Evolutionary conservation across 2,329 filamentous ascomycete genomes (phyloP).

Genomic region (Chaetomium sp.): DNA sequence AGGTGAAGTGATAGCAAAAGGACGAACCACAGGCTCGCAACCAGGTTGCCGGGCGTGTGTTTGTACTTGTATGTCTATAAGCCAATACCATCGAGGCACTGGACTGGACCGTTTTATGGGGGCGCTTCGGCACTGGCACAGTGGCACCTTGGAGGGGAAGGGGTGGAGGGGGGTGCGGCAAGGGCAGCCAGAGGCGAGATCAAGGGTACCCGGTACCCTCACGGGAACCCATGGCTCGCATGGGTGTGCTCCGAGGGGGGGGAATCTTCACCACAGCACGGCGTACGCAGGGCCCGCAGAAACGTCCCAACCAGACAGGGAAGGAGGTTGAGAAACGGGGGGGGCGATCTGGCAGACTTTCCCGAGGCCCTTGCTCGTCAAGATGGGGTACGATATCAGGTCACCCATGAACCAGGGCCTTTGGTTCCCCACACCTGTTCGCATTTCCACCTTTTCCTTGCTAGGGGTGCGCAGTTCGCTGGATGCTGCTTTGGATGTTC

Average conservation of each 20-base stretch:
- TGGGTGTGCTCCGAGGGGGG: slow-evolving; percentile 18
- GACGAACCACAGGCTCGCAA: slow-evolving; percentile 24
- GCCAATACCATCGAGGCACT: slow-evolving; percentile 39
- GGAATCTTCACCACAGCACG: slow-evolving; percentile 25
- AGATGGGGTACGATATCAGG: slow-evolving; percentile 22
- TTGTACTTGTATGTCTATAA: slow-evolving; percentile 41
- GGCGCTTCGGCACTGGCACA: slow-evolving; percentile 42
- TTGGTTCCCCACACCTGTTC: neutral
- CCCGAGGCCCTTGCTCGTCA: slow-evolving; percentile 22
- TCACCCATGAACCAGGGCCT: slow-evolving; percentile 11
- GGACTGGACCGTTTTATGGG: slow-evolving; percentile 44
- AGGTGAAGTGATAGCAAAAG: slow-evolving; percentile 24
- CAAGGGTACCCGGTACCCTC: slow-evolving; percentile 22
- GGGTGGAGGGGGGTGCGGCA: slow-evolving; percentile 34
- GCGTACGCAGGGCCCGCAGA: slow-evolving; percentile 32
- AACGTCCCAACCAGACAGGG: slow-evolving; percentile 43
- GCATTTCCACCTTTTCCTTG: too few relatives aligned
- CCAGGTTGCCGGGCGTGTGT: slow-evolving; percentile 37
- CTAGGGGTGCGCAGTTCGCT: too few relatives aligned
- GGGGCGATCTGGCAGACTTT: slow-evolving; percentile 32
- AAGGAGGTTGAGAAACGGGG: slow-evolving; percentile 39
- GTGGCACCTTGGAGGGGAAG: too few relatives aligned
- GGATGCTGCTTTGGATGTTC: too few relatives aligned
- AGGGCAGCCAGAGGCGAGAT: slow-evolving; percentile 25
- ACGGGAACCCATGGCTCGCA: slow-evolving; percentile 6